Conservation (phyloP, 495 filamentous ascomycete genomes). For the Neurospora cerealis region DNA sequence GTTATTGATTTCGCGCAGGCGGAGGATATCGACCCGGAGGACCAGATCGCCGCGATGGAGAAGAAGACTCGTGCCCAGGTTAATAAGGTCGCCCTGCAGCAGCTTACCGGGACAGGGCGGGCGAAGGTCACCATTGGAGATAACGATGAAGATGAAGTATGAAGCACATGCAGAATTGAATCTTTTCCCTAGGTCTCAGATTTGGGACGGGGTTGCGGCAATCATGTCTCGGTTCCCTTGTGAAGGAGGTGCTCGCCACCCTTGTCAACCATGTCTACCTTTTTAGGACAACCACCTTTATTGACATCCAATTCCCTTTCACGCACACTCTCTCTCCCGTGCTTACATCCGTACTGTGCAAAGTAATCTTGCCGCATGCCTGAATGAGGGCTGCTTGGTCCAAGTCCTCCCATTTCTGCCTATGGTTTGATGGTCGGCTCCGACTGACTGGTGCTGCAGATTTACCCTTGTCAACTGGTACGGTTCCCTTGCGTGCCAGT, state of each 20-base stretch:
- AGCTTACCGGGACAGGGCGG: constrained; percentile 69
- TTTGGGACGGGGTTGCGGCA: neutral
- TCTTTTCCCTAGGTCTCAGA: constrained; percentile 10
- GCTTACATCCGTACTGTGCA: constrained; percentile 9
- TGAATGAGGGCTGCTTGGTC: constrained; percentile 4
- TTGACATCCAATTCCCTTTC: constrained; percentile 9
- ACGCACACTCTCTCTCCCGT: neutral
- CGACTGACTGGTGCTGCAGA: constrained; percentile 6
- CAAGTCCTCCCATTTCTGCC: neutral
- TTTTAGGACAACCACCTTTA: constrained; percentile 9
- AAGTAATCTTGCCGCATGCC: constrained; percentile 21
- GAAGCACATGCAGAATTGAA: constrained; percentile 13
- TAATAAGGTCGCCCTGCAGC: constrained; percentile 79
- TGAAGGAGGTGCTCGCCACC: constrained; percentile 9
- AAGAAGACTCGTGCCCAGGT: constrained; percentile 83
- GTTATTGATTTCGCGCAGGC: constrained; percentile 83
- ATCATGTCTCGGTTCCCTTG: constrained; percentile 18
- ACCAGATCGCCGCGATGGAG: constrained; percentile 91
- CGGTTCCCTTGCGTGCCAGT: constrained; percentile 36
- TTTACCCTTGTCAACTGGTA: constrained; percentile 6
- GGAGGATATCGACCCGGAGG: constrained; percentile 82
- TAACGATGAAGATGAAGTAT: constrained; percentile 52
- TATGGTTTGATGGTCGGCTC: neutral
- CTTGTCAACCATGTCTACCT: constrained; percentile 2
- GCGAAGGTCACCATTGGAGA: constrained; percentile 81